Base-by-base conservation (phyloP, 2,329 filamentous ascomycete genomes). In the Alternaria incomplexa region DNA sequence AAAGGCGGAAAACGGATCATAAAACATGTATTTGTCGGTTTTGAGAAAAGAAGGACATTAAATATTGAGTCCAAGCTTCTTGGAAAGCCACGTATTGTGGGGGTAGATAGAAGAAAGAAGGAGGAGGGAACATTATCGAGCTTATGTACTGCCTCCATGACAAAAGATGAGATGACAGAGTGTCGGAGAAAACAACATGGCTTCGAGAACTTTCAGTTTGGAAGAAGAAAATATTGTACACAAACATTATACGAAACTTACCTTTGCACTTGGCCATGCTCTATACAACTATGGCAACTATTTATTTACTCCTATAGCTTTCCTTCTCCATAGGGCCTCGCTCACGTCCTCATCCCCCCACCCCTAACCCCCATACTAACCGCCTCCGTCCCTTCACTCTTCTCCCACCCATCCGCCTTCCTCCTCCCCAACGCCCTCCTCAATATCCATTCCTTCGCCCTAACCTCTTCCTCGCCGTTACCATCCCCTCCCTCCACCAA, bases 381-480 rank as follows among this genome's bases (percentile, higher is more conserved):
- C 13, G 62, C 59, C 65, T 81, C 80, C 17, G 77, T 81, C 44
- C 80, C 79, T 7, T 44, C 57, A 69, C 76, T 75, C 59, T 66
- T 66, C 59, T 73, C 74, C 73, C 71, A 81, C 25, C 75, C 74
- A 47, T 62, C 71, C 3, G 22, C 67, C 58, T 26, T 58, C 54
- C 30, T 61, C 68, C 23, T 30, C 26, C 79, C 79, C 68, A 83
- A 70, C 56, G 76, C 78, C 45, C 81, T 68, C 55, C 79, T 75
- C 58, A 81, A 55, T 62, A 82, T 81, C 81, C 81, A 83, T 62
- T 83, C 81, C 65, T 81, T 81, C 12, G 81, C 73, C 2, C 73
- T 80, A 30, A 81, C 77, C 20, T 69, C 72, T 32, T 79, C 78
- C 58, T 72, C 76, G 17, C 64, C 71, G 25, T 51, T 52, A 17